These are phyloP conservation scores for Bothriochloa decipiens DNA, from an alignment of 176 grass and related monocot genomes.

Conservation along the genomic window DNA sequence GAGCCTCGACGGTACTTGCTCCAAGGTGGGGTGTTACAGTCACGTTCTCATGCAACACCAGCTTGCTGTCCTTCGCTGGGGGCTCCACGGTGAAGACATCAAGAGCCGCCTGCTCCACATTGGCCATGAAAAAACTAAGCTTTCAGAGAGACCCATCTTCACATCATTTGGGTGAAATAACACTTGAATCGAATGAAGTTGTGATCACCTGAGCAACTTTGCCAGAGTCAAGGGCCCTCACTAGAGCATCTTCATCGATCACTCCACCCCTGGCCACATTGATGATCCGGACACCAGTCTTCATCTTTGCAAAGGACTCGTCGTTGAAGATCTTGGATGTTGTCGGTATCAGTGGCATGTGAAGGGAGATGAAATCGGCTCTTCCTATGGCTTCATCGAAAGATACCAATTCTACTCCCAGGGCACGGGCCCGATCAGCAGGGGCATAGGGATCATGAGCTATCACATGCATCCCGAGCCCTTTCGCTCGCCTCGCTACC, in stretches of 20 bases:
- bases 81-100: conserved; percentile 95
- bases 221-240: conserved; percentile 84
- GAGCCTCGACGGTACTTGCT: conserved; percentile 94
- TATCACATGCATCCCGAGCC: conserved; percentile 91
- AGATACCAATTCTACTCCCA: conserved; percentile 85
- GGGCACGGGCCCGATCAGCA: conserved; percentile 73
- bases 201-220: conserved; percentile 84
- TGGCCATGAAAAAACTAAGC: conserved; percentile 19
- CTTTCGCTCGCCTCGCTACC: conserved; percentile 83
- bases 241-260: conserved; percentile 88
- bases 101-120: conserved; percentile 79
- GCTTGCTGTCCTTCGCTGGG: conserved; percentile 77
- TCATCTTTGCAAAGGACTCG: conserved; percentile 82
- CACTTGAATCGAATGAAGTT: not conserved
- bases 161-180: not conserved
- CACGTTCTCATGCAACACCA: conserved; percentile 90
- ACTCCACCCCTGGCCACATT: conserved; percentile 99
- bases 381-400: conserved; percentile 80
- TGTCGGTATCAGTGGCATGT: conserved; percentile 81
- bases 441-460: conserved; percentile 95
- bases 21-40: conserved; percentile 94
- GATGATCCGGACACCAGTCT: conserved; percentile 81
- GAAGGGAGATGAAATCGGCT: conserved; percentile 94
- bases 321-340: conserved; percentile 92
- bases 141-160: conserved; percentile 23